Base-by-base conservation (phyloP, 352 stramenopile species). In the Globisporangium sylvaticum region DNA sequence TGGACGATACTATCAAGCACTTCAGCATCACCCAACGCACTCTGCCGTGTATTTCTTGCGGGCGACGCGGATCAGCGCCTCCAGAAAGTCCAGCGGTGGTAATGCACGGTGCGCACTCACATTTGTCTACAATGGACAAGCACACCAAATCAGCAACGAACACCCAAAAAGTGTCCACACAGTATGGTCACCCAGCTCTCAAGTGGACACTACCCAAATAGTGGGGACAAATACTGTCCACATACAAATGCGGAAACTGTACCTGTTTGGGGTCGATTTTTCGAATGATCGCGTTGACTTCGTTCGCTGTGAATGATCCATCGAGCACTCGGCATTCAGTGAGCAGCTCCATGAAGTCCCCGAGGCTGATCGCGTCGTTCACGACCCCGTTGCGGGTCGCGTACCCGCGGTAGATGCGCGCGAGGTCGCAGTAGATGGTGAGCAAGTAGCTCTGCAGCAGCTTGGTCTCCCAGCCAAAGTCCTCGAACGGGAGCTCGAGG, bases 331-430 rank as follows among this genome's bases (percentile, higher is more conserved):
- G 84, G 58, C 85, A 94, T 31, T 94, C 85, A 15, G 62, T 72
- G 34, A 93, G 68, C 44, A 94, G 68, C 63, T 88, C 80, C 1
- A 76, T 68, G 14, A 92, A 72, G 22, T 90, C 82, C 9, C 74
- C 82, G 10, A 89, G 62, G 2, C 55, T 87, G 63, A 92, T 88
- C 3, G 72, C 71, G 10, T 83, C 67, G 42, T 77, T 80, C 14
- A 65, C 67, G n/a, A 69, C 42, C 34, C 77, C 74, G 1, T 60
- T 64, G 32, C 82, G 81, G 50, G 74, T 84, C 27, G 82, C 76
- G 34, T 89, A 94, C 27, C 80, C 80, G 0, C 83, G 77, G 54
- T 92, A 94, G 59, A 92, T 94, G 6, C 85, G 80, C 31, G 77
- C 83, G 15, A 94, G 74, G 58, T 92, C 85, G 63, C 81, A 89